Evolutionary conservation across 176 grass and related monocot species (phyloP).

Genomic region (Coix lacrymajobi): DNA sequence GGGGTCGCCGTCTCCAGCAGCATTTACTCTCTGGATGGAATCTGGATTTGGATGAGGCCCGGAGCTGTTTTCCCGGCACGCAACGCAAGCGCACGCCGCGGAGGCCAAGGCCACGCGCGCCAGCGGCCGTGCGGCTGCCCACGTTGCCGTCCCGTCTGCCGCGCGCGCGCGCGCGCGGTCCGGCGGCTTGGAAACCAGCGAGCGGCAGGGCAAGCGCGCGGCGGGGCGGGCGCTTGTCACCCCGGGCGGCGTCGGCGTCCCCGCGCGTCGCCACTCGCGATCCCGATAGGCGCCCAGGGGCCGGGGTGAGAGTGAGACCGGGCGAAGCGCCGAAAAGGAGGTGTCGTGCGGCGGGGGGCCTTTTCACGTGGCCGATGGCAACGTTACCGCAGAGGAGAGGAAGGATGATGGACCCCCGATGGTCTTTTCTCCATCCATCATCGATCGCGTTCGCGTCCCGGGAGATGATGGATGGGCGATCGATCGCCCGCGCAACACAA

Average conservation of each 20-base stretch:
- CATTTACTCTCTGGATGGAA: background rate
- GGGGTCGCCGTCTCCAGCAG: background rate
- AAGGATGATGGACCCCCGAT: too few relatives aligned
- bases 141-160: too few relatives aligned
- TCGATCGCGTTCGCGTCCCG: too few relatives aligned
- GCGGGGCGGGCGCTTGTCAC: background rate
- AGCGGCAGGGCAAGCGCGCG: too few relatives aligned
- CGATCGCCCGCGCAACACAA: background rate
- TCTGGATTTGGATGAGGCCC: too few relatives aligned
- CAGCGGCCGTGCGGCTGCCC: too few relatives aligned
- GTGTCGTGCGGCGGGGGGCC: background rate
- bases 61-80: too few relatives aligned
- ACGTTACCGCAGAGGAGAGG: background rate
- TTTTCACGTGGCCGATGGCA: slow-evolving; percentile 28
- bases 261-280: too few relatives aligned
- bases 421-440: too few relatives aligned
- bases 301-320: too few relatives aligned
- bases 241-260: background rate
- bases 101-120: background rate
- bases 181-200: too few relatives aligned
- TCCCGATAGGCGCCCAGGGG: background rate
- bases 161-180: background rate
- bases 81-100: background rate
- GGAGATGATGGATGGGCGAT: background rate
- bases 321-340: slow-evolving; percentile 5